Evolutionary conservation across 2,329 filamentous ascomycete species (phyloP).

Genomic region (Elsinoe fawcettii): DNA sequence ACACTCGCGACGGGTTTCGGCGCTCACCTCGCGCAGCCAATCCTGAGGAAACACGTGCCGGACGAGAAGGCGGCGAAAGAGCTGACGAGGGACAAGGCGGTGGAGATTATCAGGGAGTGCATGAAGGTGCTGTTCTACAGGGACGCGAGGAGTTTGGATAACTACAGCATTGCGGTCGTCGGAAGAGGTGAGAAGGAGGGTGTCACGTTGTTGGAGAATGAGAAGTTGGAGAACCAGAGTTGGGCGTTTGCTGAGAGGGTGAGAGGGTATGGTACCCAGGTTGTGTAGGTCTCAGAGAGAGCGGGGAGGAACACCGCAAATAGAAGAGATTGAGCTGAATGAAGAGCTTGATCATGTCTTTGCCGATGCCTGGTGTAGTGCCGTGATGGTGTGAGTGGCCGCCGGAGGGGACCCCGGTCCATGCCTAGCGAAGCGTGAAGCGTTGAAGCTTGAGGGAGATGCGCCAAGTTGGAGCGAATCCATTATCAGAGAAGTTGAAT

Average conservation of each 20-base stretch:
- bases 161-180: slow-evolving; percentile 84
- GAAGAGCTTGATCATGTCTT: background rate
- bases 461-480: too few species aligned
- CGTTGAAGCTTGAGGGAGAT: too few species aligned
- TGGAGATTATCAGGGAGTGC: slow-evolving; percentile 78
- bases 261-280: slow-evolving; percentile 86
- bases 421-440: too few species aligned
- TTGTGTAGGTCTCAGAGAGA: slow-evolving; percentile 21
- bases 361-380: background rate
- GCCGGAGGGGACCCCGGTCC: too few species aligned
- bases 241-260: slow-evolving; percentile 97
- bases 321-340: background rate
- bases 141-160: slow-evolving; percentile 85
- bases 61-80: slow-evolving; percentile 70
- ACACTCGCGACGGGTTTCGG: slow-evolving; percentile 91
- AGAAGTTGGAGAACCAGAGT: slow-evolving; percentile 90
- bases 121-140: slow-evolving; percentile 99
- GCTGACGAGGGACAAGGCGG: slow-evolving; percentile 68
- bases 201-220: slow-evolving; percentile 74
- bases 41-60: slow-evolving; percentile 74
- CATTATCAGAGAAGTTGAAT: too few species aligned
- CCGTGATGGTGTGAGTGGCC: too few species aligned
- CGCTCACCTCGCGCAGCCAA: slow-evolving; percentile 83
- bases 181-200: slow-evolving; percentile 74
- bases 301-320: background rate